phyloP scores from a whole-genome alignment of 2,329 filamentous ascomycete genomes.

The Purpureocillium lavendulum region DNA sequence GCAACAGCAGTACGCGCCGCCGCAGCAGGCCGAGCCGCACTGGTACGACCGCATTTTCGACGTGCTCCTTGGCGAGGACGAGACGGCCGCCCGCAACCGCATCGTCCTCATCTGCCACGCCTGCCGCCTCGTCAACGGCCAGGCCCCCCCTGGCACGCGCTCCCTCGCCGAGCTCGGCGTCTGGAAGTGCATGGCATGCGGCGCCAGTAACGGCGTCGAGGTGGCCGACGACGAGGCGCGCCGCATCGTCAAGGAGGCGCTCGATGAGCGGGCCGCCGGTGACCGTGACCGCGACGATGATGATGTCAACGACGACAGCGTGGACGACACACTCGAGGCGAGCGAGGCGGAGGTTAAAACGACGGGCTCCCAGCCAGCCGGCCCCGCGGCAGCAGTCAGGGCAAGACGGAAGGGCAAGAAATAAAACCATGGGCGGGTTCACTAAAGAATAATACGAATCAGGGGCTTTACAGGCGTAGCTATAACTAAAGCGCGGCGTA shows the following conservation, averaged over 20 bases:
- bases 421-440: not conserved
- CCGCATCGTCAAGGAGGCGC: slow-evolving; percentile 61
- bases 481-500: no score
- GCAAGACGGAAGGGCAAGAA: no score
- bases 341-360: no score
- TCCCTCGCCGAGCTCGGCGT: slow-evolving; percentile 69
- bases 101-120: slow-evolving; percentile 75
- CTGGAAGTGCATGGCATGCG: slow-evolving; percentile 87
- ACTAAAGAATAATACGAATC: no score
- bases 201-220: slow-evolving; percentile 71
- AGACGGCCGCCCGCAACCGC: slow-evolving; percentile 84
- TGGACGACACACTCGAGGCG: slow-evolving; percentile 3
- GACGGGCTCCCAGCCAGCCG: no score
- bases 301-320: slow-evolving; percentile 8
- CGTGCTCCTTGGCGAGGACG: slow-evolving; percentile 87
- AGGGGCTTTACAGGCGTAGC: no score
- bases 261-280: slow-evolving; percentile 20
- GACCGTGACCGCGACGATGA: slow-evolving; percentile 9
- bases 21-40: slow-evolving; percentile 38
- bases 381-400: no score
- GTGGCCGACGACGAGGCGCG: slow-evolving; percentile 63
- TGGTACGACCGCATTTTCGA: slow-evolving; percentile 97
- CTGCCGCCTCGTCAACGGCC: slow-evolving; percentile 88
- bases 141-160: slow-evolving; percentile 81
- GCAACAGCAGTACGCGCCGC: slow-evolving; percentile 4